Evolutionary conservation across 176 grass and related monocot genomes (phyloP), one percentile per base, ranked within the genome.

Genomic region (Poa pratensis): DNA sequence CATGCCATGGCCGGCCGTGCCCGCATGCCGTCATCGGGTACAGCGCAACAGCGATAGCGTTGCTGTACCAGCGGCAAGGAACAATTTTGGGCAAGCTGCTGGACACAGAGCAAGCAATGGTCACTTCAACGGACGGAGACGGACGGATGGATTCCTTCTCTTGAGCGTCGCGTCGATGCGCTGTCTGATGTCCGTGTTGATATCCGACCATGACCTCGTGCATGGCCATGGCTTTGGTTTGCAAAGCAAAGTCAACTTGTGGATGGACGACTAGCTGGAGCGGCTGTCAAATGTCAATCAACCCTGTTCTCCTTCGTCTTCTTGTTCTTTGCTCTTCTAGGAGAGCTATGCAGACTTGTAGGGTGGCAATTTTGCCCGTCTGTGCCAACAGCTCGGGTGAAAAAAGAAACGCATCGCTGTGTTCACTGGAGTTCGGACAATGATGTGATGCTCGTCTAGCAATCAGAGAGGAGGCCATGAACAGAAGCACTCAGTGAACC

Each of bases 251-350:
- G 65, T 68, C 65, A 68, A 68, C 65, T 69, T 70, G 68, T 2
- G 15, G 55, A 85, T 69, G 27, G 68, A 19, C 43, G 68, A 19
- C 43, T 35, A 73, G 8, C 40, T 16, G 27, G 62, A 23, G 37
- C 71, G 43, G 2, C 51, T 71, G 80, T 78, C 86, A 53, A 64
- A 28, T 71, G 80, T 78, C 86, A 63, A 73, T 79, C 73, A 34
- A 14, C 1, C 42, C 16, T 78, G 80, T 65, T 16, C 61, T 65
- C 6, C 6, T 32, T 54, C 28, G 43, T 62, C 3, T 50, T 50
- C 46, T 49, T 49, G 13, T 4, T 28, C 26, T 6, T 81, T 54
- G 78, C 78, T 30, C 32, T 46, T 68, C 46, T 62, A 24, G 80
- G 64, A 22, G 3, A 4, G 34, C 34, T 32, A 32, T 30, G 39